Evolutionary conservation across 1,284 basidiomycete species (phyloP), one percentile per base, ranked within the genome.

Genomic region (Golubevia sp.): DNA sequence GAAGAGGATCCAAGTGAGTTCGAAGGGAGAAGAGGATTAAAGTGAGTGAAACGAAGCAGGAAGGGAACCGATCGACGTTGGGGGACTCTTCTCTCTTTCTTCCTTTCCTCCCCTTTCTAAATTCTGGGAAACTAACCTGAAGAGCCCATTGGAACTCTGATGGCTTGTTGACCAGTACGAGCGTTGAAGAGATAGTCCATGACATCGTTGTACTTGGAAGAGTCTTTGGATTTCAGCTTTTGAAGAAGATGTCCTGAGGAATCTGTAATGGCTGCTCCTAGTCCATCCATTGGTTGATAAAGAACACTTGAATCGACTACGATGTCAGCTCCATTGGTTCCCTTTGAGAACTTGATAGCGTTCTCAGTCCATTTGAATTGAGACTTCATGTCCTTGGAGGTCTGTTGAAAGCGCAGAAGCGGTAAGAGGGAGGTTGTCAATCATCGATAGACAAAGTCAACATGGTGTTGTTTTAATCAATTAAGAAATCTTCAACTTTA

Each of bases 231-330:
- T 62, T 74, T 74, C 21, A 74, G 50, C n/a, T 63, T 49, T 6
- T 4, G 30, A 24, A 77, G 52, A 25, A 76, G 55, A 18, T 44
- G 74, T 3, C 70, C 70, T 0, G 74, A 64, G 8, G 62, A 58
- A 53, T 77, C 74, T 24, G 74, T 76, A 55, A 76, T 62, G 3
- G 72, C 74, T 1, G 62, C 67, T 21, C 71, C 73, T 24, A 68
- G 70, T 18, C 73, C 73, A 48, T 75, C 71, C 48, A 75, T 73
- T 23, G 30, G 27, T 50, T 72, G 70, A 18, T 48, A 63, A 2
- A 49, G 58, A 7, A 61, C 55, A 6, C 61, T 48, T 15, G 70
- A 67, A 58, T 74, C 61, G 61, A 74, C 65, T 27, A 70, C 27
- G 15, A 73, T 64, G 56, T 74, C 73, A 15, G 69, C 70, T 4